A percentile compares a stretch with the other conserved stretches of the same genome.
Evolutionary conservation across 2,329 filamentous ascomycete genomes (phyloP).

Genomic region (Bipolaris victoriae): DNA sequence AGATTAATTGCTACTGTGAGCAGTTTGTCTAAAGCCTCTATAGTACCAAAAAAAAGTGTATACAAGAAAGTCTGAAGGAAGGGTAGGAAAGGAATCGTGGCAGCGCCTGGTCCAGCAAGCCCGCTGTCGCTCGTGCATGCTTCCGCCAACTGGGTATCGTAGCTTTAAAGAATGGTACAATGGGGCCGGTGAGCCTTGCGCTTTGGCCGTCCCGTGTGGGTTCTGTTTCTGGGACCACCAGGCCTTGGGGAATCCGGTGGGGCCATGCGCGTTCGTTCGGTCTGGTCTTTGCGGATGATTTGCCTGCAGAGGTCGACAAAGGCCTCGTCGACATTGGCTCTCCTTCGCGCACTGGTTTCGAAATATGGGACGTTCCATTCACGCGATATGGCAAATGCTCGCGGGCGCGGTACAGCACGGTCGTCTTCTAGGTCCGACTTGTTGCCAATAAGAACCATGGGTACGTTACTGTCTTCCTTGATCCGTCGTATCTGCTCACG

Average conservation of each 20-base stretch:
- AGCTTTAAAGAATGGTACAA: constrained; percentile 37
- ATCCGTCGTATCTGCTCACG: constrained; percentile 90
- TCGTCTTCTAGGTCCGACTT: constrained; percentile 90
- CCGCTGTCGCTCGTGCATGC: constrained; percentile 21
- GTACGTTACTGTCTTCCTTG: constrained; percentile 84
- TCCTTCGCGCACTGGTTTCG: constrained; percentile 81
- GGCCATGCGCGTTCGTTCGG: constrained; percentile 32
- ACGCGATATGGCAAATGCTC: constrained; percentile 84
- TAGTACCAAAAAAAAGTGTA: constrained; percentile 16
- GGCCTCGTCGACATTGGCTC: constrained; percentile 88
- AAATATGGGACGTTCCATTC: constrained; percentile 90
- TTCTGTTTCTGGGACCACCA: constrained; percentile 16
- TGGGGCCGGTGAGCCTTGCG: constrained; percentile 29
- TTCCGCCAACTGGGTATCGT: constrained; percentile 30
- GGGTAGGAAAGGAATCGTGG: constrained; percentile 10
- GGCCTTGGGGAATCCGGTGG: constrained; percentile 25
- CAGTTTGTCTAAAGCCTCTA: constrained; percentile 32
- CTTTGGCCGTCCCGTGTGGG: constrained; percentile 13
- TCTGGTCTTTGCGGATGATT: constrained; percentile 76
- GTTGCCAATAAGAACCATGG: constrained; percentile 90
- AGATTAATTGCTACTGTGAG: constrained; percentile 27
- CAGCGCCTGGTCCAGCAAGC: constrained; percentile 35
- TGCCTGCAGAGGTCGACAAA: constrained; percentile 85
- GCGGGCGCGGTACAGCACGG: constrained; percentile 75
- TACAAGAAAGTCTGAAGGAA: constrained; percentile 13